Evolutionary conservation across 306 rosid genomes (phyloP).

Genomic region (Benincasa hispida): DNA sequence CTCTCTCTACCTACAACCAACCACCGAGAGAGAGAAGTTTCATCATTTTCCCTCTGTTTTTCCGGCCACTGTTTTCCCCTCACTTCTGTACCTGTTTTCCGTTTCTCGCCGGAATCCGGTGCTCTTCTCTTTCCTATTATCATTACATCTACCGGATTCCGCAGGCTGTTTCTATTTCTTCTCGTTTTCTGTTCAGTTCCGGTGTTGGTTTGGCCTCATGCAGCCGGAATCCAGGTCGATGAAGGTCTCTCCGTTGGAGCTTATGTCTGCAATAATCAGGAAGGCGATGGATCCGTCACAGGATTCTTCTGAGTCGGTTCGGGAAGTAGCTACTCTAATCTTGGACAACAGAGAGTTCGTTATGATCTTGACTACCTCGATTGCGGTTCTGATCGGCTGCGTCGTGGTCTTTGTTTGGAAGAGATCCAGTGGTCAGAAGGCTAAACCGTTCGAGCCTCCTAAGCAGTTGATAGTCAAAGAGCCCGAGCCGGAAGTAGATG

Average conservation of each 20-base stretch:
- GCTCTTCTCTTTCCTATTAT: background rate
- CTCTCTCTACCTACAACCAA: conserved; percentile 21
- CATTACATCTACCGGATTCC: conserved; percentile 11
- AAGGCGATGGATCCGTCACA: conserved; percentile 64
- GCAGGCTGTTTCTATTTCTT: background rate
- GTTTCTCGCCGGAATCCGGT: conserved; percentile 16
- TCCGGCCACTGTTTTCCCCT: background rate
- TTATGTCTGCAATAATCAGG: conserved; percentile 65
- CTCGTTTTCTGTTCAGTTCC: background rate
- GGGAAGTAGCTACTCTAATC: conserved; percentile 31
- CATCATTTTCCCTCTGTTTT: background rate
- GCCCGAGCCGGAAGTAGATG: conserved; percentile 48
- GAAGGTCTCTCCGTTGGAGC: conserved; percentile 80
- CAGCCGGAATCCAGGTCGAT: conserved; percentile 45
- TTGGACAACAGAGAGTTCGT: conserved; percentile 55
- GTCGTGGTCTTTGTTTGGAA: conserved; percentile 69
- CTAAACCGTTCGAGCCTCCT: conserved; percentile 27
- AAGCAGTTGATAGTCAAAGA: conserved; percentile 33
- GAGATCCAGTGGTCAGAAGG: conserved; percentile 39
- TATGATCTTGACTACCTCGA: conserved; percentile 63
- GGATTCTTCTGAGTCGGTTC: conserved; percentile 27
- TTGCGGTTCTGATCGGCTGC: conserved; percentile 79
- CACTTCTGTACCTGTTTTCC: background rate
- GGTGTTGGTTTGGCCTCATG: conserved; percentile 19
- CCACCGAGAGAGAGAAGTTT: conserved; percentile 13